Conservation (phyloP, 2,329 filamentous ascomycete species). For the Sporothrix pseudoabietina region DNA sequence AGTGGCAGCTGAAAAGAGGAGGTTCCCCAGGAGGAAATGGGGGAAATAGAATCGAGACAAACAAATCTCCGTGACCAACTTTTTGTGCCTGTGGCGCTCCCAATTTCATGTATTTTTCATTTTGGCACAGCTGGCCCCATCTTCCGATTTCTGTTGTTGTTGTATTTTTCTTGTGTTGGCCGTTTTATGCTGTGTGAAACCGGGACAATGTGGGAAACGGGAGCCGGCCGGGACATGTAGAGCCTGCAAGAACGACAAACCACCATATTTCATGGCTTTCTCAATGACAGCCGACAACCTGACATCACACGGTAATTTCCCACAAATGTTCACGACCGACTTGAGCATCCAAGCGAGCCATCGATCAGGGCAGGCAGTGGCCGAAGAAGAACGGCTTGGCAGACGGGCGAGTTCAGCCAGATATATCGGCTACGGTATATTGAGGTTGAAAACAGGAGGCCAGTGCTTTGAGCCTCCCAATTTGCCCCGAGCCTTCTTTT, state of each 20-base stretch:
- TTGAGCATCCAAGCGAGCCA: background rate
- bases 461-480: slow-evolving; percentile 1
- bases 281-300: background rate
- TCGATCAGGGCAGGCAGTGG: slow-evolving; percentile 17
- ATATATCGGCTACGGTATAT: slow-evolving; percentile 13
- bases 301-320: background rate
- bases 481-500: background rate
- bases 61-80: background rate
- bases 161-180: background rate
- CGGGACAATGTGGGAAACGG: slow-evolving; percentile 24
- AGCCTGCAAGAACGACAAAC: background rate
- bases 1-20: slow-evolving; percentile 24
- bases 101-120: background rate
- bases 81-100: background rate
- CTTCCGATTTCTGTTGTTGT: background rate
- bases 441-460: slow-evolving; percentile 1
- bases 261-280: background rate
- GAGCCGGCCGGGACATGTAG: slow-evolving; percentile 18
- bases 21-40: background rate
- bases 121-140: background rate
- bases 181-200: slow-evolving; percentile 32
- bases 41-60: background rate
- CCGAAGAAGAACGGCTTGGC: background rate
- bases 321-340: background rate
- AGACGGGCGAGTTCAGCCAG: slow-evolving; percentile 16